phyloP scores from a whole-genome alignment of 1,284 basidiomycete genomes.

The Meripilus lineatus region DNA sequence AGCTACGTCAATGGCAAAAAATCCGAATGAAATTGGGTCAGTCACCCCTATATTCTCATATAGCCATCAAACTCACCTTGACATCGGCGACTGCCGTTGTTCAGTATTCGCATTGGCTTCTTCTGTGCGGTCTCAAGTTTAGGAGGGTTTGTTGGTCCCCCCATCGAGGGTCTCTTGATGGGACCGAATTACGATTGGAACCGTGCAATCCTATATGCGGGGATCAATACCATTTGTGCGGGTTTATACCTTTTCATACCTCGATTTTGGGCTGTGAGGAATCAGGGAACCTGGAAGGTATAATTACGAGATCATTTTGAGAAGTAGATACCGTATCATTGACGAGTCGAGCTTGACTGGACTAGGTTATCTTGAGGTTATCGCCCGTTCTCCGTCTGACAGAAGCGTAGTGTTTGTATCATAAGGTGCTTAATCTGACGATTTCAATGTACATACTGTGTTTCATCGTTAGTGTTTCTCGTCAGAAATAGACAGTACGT shows the following conservation, averaged over 20 bases:
- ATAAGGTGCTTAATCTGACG: too few relatives aligned
- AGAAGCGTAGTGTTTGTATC: too few relatives aligned
- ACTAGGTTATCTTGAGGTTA: too few relatives aligned
- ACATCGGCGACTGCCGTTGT: too few relatives aligned
- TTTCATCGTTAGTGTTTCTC: too few relatives aligned
- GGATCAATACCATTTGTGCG: conserved; percentile 17
- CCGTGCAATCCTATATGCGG: conserved; percentile 26
- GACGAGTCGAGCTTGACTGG: too few relatives aligned
- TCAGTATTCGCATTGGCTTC: conserved; percentile 21
- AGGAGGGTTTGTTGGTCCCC: conserved; percentile 21
- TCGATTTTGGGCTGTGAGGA: not conserved
- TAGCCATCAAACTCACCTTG: not conserved
- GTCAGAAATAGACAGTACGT: too few relatives aligned
- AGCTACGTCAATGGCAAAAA: not conserved
- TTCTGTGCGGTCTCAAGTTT: conserved; percentile 16
- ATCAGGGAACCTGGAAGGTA: not conserved
- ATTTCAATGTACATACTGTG: too few relatives aligned
- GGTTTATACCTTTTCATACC: not conserved
- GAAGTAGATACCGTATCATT: too few relatives aligned
- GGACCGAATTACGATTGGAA: conserved; percentile 23
- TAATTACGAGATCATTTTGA: too few relatives aligned
- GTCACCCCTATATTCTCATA: not conserved
- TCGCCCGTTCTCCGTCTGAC: too few relatives aligned
- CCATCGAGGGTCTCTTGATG: conserved; percentile 31
- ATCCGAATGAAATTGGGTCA: conserved; percentile 7